Conservation (phyloP, 805 yeast species). For the Lipomyces kockii region DNA sequence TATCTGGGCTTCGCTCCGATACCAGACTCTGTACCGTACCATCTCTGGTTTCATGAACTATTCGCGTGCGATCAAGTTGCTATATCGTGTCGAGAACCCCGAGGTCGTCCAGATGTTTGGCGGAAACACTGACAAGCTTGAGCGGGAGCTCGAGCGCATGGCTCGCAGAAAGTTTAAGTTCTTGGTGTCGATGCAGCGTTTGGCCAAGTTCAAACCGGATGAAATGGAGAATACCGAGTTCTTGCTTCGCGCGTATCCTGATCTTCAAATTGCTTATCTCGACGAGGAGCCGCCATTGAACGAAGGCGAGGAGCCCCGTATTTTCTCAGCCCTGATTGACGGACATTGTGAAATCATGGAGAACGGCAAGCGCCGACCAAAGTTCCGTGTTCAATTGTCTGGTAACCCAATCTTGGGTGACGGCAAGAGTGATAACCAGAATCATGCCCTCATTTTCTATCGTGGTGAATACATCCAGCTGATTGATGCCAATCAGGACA, state of each 20-base stretch:
- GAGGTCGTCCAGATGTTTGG: slow-evolving; percentile 97
- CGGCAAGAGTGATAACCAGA: slow-evolving; percentile 96
- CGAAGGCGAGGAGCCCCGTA: slow-evolving; percentile 53
- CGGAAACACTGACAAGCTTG: slow-evolving; percentile 95
- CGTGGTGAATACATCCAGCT: slow-evolving; percentile 96
- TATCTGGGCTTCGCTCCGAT: slow-evolving; percentile 97
- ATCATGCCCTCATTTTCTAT: slow-evolving; percentile 80
- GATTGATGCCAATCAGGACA: slow-evolving; percentile 95
- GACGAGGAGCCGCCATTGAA: slow-evolving; percentile 77
- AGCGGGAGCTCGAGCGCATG: slow-evolving; percentile 87
- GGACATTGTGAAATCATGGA: slow-evolving; percentile 61
- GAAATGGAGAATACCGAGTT: slow-evolving; percentile 72
- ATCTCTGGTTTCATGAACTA: slow-evolving; percentile 99
- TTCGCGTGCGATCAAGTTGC: slow-evolving; percentile 90
- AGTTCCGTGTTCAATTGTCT: slow-evolving; percentile 70
- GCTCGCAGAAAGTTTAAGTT: slow-evolving; percentile 80
- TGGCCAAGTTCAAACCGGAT: slow-evolving; percentile 62
- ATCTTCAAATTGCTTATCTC: slow-evolving; percentile 77
- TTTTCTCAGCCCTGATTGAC: slow-evolving; percentile 72
- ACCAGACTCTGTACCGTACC: slow-evolving; percentile 95
- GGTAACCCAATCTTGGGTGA: slow-evolving; percentile 97
- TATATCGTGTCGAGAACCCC: slow-evolving; percentile 93
- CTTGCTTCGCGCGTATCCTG: slow-evolving; percentile 74
- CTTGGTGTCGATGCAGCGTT: slow-evolving; percentile 86
- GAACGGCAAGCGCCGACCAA: slow-evolving; percentile 65